Conservation (phyloP, 31 red algal species). For the Porphyra umbilicalis region DNA sequence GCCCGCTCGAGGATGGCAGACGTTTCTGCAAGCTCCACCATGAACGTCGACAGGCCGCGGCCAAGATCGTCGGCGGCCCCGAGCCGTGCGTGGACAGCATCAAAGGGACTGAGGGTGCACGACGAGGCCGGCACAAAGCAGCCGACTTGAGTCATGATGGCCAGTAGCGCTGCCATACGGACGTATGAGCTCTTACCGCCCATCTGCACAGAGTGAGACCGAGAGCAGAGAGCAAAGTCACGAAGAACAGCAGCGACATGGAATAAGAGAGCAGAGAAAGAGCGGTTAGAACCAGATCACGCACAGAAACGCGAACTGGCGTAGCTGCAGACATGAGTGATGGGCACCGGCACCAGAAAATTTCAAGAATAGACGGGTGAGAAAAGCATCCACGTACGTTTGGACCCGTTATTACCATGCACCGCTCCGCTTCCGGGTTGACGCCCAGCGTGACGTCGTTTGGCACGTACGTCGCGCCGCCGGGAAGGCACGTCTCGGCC, state of each 20-base stretch:
- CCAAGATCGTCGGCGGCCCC: conserved; percentile 29
- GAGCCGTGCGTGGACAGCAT: conserved; percentile 69
- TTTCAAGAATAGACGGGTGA: no score
- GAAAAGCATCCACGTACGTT: conserved; percentile 15
- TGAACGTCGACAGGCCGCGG: conserved; percentile 47
- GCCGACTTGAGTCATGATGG: conserved; percentile 70
- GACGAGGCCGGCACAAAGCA: conserved; percentile 43
- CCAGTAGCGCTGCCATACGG: conserved; percentile 55
- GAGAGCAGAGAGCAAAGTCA: background rate
- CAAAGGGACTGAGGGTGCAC: conserved; percentile 33
- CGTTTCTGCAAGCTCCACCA: conserved; percentile 57
- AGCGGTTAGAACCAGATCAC: background rate
- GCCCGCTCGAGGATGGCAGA: conserved; percentile 33
- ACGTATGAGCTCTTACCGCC: conserved; percentile 83
- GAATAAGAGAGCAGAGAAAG: background rate
- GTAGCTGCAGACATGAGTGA: no score
- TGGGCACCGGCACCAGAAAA: no score
- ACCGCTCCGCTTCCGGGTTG: background rate
- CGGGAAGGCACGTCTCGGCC: conserved; percentile 31
- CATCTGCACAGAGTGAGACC: background rate
- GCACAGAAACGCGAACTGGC: no score
- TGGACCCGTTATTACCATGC: conserved; percentile 43
- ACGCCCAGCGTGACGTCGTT: conserved; percentile 37
- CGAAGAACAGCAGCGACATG: background rate
- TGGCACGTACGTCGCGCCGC: conserved; percentile 39